A percentile compares a stretch with the other conserved stretches of the same genome.
These are phyloP conservation scores for Aspergillus steynii DNA, from an alignment of 495 filamentous ascomycete species.

Conservation along the genomic window DNA sequence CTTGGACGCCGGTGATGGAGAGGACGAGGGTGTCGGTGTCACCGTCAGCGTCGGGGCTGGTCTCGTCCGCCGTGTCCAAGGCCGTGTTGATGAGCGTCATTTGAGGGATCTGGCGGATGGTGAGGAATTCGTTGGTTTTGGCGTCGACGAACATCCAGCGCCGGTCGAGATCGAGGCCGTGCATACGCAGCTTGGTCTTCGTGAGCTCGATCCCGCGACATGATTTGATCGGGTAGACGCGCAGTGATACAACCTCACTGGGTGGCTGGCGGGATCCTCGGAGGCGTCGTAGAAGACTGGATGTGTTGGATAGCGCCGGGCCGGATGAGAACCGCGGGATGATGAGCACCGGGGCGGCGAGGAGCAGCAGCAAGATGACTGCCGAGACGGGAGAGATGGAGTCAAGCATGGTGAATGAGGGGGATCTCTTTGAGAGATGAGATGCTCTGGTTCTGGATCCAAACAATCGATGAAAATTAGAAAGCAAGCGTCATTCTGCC, in stretches of 20 bases:
- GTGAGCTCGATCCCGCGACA: slow-evolving; percentile 76
- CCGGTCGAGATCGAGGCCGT: slow-evolving; percentile 81
- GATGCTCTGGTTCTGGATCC: too few species aligned
- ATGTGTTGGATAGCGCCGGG: slow-evolving; percentile 2
- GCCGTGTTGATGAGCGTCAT: slow-evolving; percentile 46
- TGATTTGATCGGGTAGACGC: slow-evolving; percentile 88
- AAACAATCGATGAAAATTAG: background rate
- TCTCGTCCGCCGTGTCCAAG: slow-evolving; percentile 19
- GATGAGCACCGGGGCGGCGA: background rate
- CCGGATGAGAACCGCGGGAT: slow-evolving; percentile 4
- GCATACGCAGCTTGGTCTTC: slow-evolving; percentile 61
- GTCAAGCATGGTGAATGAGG: slow-evolving; percentile 5
- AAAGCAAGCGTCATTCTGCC: background rate
- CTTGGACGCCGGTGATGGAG: slow-evolving; percentile 22
- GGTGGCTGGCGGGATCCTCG: background rate
- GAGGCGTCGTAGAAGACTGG: slow-evolving; percentile 9
- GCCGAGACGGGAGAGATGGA: background rate
- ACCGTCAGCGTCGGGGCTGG: slow-evolving; percentile 5
- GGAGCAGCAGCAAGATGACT: slow-evolving; percentile 1
- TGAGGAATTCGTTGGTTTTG: slow-evolving; percentile 37
- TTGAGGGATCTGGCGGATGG: slow-evolving; percentile 43
- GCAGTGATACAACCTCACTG: slow-evolving; percentile 50
- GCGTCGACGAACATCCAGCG: slow-evolving; percentile 50
- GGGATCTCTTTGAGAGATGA: background rate
- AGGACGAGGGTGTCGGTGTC: slow-evolving; percentile 28